Conservation (phyloP, 352 stramenopile genomes). For the Phytophthora pluvialis region DNA sequence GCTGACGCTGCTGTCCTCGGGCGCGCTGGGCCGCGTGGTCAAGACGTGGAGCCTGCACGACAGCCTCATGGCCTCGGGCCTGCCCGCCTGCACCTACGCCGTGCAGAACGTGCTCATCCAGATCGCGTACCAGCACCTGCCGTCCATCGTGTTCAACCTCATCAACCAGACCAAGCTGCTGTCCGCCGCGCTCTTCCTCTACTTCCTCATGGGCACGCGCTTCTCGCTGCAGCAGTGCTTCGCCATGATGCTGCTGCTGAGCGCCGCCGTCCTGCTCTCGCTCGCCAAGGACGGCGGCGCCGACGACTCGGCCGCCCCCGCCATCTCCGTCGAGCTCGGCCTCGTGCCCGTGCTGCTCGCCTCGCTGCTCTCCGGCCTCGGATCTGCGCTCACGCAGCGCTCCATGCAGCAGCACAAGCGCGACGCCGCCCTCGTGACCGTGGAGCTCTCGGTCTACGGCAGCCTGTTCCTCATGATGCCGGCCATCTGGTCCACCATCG, state of each 20-base stretch:
- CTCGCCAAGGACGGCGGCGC: slow-evolving; percentile 52
- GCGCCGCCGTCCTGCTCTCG: slow-evolving; percentile 72
- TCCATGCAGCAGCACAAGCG: slow-evolving; percentile 82
- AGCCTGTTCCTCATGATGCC: slow-evolving; percentile 70
- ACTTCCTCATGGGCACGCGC: slow-evolving; percentile 71
- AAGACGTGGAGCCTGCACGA: slow-evolving; percentile 70
- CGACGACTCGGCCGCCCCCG: slow-evolving; percentile 18
- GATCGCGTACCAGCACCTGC: slow-evolving; percentile 80
- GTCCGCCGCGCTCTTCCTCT: slow-evolving; percentile 84
- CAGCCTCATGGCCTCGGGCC: slow-evolving; percentile 54
- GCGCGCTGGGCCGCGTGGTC: slow-evolving; percentile 34
- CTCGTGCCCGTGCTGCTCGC: slow-evolving; percentile 74
- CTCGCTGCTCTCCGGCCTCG: slow-evolving; percentile 78
- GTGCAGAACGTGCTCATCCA: slow-evolving; percentile 90
- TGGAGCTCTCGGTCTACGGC: slow-evolving; percentile 83
- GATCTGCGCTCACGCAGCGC: slow-evolving; percentile 75
- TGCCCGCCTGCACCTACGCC: slow-evolving; percentile 86
- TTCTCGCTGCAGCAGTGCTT: slow-evolving; percentile 77
- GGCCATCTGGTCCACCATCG: slow-evolving; percentile 49
- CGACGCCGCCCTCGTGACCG: slow-evolving; percentile 76
- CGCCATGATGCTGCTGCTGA: slow-evolving; percentile 75
- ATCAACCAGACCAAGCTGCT: slow-evolving; percentile 91
- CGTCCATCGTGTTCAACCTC: slow-evolving; percentile 87
- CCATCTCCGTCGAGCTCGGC: slow-evolving; percentile 62
- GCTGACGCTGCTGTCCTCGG: slow-evolving; percentile 50